Base-by-base conservation (phyloP, 768 basidiomycete species). In the Aureoboletus auriporus region DNA sequence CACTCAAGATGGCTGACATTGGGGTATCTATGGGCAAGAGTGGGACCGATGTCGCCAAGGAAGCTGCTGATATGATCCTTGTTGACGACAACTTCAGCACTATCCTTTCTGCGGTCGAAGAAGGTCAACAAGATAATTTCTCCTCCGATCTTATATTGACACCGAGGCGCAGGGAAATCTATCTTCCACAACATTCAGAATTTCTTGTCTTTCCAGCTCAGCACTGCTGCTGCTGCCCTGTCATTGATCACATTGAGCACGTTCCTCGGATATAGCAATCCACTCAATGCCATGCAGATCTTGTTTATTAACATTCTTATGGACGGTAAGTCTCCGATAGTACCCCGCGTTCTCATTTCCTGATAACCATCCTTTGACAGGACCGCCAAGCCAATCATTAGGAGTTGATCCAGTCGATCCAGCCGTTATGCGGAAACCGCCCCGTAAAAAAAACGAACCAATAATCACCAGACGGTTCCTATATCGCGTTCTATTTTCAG, bases 121-220 rank as follows among this genome's bases (percentile, higher is more conserved):
- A 95, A 75, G 91, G 89, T 86, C 54, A 34, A 72, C 53, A 3
- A 1, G 17, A 28, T 26, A 42, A 17, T 36, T 47, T 26, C 2
- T 33, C 36, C 14, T 16, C 9, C 12, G 0, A 16, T 16, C 10
- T 12, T 30, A 13, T 30, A 46, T 36, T 55, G 44, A 53, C 49
- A 34, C n/a, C 14, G 26, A 16, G 12, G 33, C 7, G 3, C 52
- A 87, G 89, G 90, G 49, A 93, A 96, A 86, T 90, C 92, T 3
- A 98, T 98, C 59, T 98, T 97, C 69, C 92, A 97, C 70, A 98
- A 98, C 60, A 95, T 98, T 61, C 95, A 98, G 66, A 96, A 96
- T 67, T 98, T 98, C 76, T 71, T 98, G 47, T 82, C 89, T 36
- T 98, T 98, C 79, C 94, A 98, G 67, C 80, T 98, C 14, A 94